phyloP scores from a whole-genome alignment of 2,329 filamentous ascomycete species.

The Orbilia oligospora region DNA sequence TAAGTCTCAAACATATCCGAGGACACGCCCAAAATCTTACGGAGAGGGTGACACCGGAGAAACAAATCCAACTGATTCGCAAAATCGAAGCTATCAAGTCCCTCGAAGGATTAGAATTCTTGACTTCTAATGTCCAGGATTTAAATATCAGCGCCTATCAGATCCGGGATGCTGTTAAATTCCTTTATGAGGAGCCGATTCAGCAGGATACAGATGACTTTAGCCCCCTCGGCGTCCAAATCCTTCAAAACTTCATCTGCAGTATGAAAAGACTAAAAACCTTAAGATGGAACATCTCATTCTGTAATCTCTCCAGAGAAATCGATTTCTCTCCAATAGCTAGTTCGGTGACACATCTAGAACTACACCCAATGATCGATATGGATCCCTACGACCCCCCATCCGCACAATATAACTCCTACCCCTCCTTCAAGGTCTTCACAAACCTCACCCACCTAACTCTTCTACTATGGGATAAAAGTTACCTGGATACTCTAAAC shows the following conservation, averaged over 20 bases:
- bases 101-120: slow-evolving; percentile 22
- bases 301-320: neutral
- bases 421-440: slow-evolving; percentile 19
- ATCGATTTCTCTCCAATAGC: slow-evolving; percentile 38
- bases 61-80: slow-evolving; percentile 7
- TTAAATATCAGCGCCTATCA: slow-evolving; percentile 14
- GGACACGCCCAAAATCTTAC: neutral
- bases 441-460: slow-evolving; percentile 35
- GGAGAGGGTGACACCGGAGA: neutral
- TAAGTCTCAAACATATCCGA: neutral
- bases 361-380: slow-evolving; percentile 18
- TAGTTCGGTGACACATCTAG: slow-evolving; percentile 1
- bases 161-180: slow-evolving; percentile 12
- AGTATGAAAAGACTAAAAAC: slow-evolving; percentile 27
- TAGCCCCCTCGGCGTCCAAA: neutral
- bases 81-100: slow-evolving; percentile 17
- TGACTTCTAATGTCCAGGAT: slow-evolving; percentile 31
- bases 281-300: slow-evolving; percentile 29
- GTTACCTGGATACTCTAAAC: neutral
- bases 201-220: slow-evolving; percentile 14
- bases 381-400: slow-evolving; percentile 16
- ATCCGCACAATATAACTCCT: slow-evolving; percentile 5
- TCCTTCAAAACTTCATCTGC: slow-evolving; percentile 41
- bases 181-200: slow-evolving; percentile 11
- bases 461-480: neutral